These are phyloP conservation scores for Solanum sparsipilum DNA, from an alignment of 257 asterid species.

Conservation along the genomic window DNA sequence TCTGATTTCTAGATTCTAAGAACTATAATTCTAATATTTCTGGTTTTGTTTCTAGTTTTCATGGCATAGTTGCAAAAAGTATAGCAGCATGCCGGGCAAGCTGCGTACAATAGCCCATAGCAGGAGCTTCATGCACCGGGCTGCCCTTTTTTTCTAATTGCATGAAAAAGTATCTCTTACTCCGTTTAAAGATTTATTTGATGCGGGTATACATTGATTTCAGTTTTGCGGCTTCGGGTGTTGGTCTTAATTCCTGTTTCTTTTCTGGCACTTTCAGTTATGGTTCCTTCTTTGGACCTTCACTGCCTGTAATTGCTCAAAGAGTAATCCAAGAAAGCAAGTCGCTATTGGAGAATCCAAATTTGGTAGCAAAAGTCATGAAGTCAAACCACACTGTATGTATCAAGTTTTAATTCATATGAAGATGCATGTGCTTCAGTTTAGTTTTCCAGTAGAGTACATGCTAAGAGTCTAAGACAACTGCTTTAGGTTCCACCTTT, in stretches of 20 bases:
- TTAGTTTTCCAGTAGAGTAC: not conserved
- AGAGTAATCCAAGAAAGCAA: constrained; percentile 98
- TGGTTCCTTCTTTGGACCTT: constrained; percentile 96
- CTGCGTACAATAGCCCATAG: not conserved
- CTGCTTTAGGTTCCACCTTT: not conserved
- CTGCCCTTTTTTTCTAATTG: not conserved
- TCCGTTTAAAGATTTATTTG: not conserved
- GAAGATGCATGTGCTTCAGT: not conserved
- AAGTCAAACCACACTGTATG: constrained; percentile 34
- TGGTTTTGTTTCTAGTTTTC: not conserved
- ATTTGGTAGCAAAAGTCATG: constrained; percentile 49
- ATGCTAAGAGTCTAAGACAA: not conserved
- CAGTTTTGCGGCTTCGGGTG: not conserved
- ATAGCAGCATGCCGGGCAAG: not conserved
- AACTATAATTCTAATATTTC: not conserved
- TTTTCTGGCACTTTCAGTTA: constrained; percentile 35
- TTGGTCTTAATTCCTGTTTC: not conserved
- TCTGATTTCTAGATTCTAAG: not conserved
- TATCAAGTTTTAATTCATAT: not conserved
- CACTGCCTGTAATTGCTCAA: constrained; percentile 80
- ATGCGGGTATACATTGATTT: not conserved
- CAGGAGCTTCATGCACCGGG: not conserved
- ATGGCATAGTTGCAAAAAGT: not conserved
- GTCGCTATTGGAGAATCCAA: constrained; percentile 71
- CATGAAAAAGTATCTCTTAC: not conserved